phyloP scores from a whole-genome alignment of 805 yeast species.

The Saccharomycopsis olivae region DNA sequence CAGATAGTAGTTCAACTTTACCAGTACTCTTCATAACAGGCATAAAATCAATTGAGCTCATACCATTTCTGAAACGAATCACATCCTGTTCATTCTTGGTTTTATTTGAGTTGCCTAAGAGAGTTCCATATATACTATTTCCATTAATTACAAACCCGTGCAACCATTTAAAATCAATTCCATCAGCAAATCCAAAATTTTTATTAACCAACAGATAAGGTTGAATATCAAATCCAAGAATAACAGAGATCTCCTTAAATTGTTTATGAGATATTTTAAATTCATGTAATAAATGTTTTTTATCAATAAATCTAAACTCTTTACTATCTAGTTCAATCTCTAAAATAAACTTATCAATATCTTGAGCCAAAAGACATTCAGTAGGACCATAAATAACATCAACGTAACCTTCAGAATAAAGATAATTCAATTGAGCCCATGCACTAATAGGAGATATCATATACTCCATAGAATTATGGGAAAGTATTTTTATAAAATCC shows the following conservation, averaged over 20 bases:
- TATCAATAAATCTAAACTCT: constrained; percentile 60
- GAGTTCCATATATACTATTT: constrained; percentile 37
- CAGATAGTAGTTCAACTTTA: constrained; percentile 44
- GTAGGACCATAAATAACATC: constrained; percentile 81
- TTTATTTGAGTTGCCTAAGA: constrained; percentile 29
- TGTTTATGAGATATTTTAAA: constrained; percentile 52
- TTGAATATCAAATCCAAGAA: constrained; percentile 71
- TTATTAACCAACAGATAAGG: constrained; percentile 42
- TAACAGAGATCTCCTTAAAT: constrained; percentile 63
- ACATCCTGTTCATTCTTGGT: neutral
- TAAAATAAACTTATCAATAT: constrained; percentile 60
- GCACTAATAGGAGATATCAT: constrained; percentile 77
- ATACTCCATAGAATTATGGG: constrained; percentile 50
- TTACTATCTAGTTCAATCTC: constrained; percentile 57
- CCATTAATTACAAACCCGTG: constrained; percentile 23
- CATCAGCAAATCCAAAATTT: constrained; percentile 1
- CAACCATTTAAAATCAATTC: constrained; percentile 18
- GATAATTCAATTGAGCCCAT: constrained; percentile 68
- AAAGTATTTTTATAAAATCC: too few species aligned
- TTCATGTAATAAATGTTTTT: constrained; percentile 45
- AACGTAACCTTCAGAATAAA: constrained; percentile 43
- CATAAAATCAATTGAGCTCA: constrained; percentile 54
- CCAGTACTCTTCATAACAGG: constrained; percentile 70
- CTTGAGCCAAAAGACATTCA: constrained; percentile 53
- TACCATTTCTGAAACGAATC: constrained; percentile 47